These are phyloP conservation scores for Prillingera fragicola DNA, from an alignment of 1,284 basidiomycete species.

Conservation along the genomic window DNA sequence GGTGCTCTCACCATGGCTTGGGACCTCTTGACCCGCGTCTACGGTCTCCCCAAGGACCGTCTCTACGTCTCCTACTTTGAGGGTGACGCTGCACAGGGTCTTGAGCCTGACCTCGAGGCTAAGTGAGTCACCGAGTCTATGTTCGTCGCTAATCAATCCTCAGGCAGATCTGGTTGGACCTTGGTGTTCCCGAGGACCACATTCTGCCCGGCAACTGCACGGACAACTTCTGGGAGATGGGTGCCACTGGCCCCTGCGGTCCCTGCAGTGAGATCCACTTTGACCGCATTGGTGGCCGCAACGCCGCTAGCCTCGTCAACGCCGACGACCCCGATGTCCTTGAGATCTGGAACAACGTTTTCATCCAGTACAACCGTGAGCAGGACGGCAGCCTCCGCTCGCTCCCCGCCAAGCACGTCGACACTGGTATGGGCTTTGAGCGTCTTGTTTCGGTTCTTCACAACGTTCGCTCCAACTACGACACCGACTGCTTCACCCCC, in stretches of 20 bases:
- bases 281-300: conserved; percentile 83
- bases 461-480: conserved; percentile 90
- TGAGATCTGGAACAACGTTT: conserved; percentile 99
- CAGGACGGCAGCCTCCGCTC: conserved; percentile 71
- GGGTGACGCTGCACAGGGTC: conserved; percentile 77
- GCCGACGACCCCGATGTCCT: conserved; percentile 93
- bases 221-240: conserved; percentile 99
- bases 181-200: conserved; percentile 82
- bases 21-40: conserved; percentile 83
- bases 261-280: conserved; percentile 98
- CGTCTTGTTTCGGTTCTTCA: conserved; percentile 92
- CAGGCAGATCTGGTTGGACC: conserved; percentile 73
- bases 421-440: conserved; percentile 99
- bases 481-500: conserved; percentile 90
- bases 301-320: conserved; percentile 89
- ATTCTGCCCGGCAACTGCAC: conserved; percentile 91
- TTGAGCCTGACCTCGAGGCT: conserved; percentile 84
- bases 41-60: conserved; percentile 79
- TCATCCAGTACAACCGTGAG: conserved; percentile 98
- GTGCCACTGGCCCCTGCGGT: conserved; percentile 93
- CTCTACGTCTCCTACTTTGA: conserved; percentile 98
- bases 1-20: conserved; percentile 90
- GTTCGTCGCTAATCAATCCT: background rate
- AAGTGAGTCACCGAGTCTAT: conserved; percentile 39
- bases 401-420: conserved; percentile 90